Base-by-base conservation (phyloP, 2,329 filamentous ascomycete genomes). In the Botrytis galanthina region DNA sequence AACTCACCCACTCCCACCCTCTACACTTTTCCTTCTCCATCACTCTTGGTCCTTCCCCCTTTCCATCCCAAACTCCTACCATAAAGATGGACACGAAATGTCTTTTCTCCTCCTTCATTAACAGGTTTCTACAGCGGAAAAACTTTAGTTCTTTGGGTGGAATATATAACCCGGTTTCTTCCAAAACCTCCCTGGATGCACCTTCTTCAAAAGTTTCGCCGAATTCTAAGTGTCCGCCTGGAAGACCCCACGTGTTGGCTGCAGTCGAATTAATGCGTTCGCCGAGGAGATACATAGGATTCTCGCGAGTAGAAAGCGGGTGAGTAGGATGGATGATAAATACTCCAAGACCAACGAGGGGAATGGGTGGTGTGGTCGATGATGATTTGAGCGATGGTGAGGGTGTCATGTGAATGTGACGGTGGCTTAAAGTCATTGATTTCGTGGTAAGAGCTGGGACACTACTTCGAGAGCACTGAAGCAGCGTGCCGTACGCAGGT, bases 71-170 rank as follows among this genome's bases (percentile, higher is more conserved):
- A 60, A 88, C 89, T 0, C 39, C 68, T 12, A 84, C 83, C 75
- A 93, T 87, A 76, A 93, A 94, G 3, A 94, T 81, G 0, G 93
- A 95, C 70, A 94, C 85, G 78, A 95, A 95, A 80, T 95, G 93
- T 57, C 26, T 57, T 4, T 42, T 42, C 39, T 62, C 68, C 39
- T 62, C 57, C 20, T 46, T 29, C 68, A 62, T 35, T 4, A 60
- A 12, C 39, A 60, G 32, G 82, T 32, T 87, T 85, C 0, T 93
- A 0, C 89, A 86, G 0, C 86, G 88, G 1, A 90, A 76, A 59
- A 91, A 86, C 61, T 83, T 84, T 7, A 87, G 68, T 7, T 86
- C 84, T 26, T 16, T n/a, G 12, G 29, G 26, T 2, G 81, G 83
- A 1, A 94, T 84, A 0, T 81, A 78, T 0, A 94, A 84, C 0